Evolutionary conservation across 352 stramenopile species (phyloP), one percentile per base, ranked within the genome.

Genomic region (Phytophthora foliorum): DNA sequence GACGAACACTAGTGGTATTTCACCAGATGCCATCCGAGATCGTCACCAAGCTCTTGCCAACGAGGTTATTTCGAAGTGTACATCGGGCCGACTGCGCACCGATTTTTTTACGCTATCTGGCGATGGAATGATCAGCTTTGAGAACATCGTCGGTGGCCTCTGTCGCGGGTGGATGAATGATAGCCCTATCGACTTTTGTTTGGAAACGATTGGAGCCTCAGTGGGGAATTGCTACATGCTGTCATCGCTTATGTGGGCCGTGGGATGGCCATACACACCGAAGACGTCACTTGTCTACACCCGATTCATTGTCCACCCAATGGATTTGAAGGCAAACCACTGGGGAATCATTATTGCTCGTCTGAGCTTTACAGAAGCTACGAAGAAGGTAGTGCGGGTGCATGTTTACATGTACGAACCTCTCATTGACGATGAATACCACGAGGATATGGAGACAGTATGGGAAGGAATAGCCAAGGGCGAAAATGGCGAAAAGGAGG

Each of bases 261-360:
- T 63, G 3, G 31, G 53, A 24, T 64, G 53, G 45, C 53, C 54
- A 50, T 24, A 3, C 9, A 38, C 34, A 27, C 52, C 24, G 4
- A 58, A 54, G 24, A 24, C 2, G 13, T 31, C 10, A 45, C 19
- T 58, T 21, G 11, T 2, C 19, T 24, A 54, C 4, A 46, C 19
- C 9, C 17, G 57, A 11, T 68, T 48, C 14, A 25, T 62, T 21
- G 6, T 68, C 13, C 36, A 54, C 24, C 53, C 53, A 2, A 36
- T 64, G 3, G 38, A 50, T 38, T 52, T 64, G 2, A 48, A 39
- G 16, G 17, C 16, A 21, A 69, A 41, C 24, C 62, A 69, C 29
- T 69, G 53, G 52, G 45, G 53, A 1, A 17, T 62, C n/a, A 57
- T 58, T 14, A 69, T 63, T 13, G 52, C 31, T 22, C n/a, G 39